A percentile compares a stretch with the other conserved stretches of the same genome.
Conservation (phyloP, 2,329 filamentous ascomycete genomes). For the Trichoderma semiorbis region DNA sequence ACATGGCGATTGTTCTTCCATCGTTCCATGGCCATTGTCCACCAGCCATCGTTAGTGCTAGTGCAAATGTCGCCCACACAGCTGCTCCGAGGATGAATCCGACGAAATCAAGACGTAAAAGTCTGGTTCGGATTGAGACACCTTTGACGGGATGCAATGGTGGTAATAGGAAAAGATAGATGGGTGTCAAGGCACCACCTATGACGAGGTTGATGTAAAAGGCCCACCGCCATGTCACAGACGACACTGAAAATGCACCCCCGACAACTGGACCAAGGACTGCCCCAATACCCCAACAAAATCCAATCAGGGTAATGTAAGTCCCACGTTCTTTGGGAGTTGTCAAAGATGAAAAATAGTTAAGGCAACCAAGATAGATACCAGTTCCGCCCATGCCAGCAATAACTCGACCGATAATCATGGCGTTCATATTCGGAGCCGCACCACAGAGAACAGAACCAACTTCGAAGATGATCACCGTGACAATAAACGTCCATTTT, state of each 20-base stretch:
- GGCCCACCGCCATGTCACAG: neutral
- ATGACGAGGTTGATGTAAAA: neutral
- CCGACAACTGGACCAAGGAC: neutral
- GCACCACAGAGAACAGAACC: conserved; percentile 39
- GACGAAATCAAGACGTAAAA: neutral
- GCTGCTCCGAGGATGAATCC: neutral
- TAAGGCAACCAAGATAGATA: conserved; percentile 33
- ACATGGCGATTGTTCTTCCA: neutral
- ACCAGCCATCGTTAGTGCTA: neutral
- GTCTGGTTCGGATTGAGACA: neutral
- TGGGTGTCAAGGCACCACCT: neutral
- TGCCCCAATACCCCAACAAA: neutral
- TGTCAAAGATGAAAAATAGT: neutral
- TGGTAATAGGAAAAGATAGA: neutral
- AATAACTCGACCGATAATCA: conserved; percentile 44
- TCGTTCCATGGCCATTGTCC: neutral
- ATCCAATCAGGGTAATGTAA: neutral
- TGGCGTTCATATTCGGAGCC: conserved; percentile 39
- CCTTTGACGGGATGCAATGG: neutral
- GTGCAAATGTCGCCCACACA: neutral
- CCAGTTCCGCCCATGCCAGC: conserved; percentile 41
- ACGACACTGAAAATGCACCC: neutral
- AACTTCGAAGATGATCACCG: conserved; percentile 25
- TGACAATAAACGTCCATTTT: neutral
- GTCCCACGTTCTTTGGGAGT: neutral